Evolutionary conservation across 1,284 basidiomycete genomes (phyloP), one percentile per base, ranked within the genome.

Genomic region (Ceratorhiza oryzae-sativae): DNA sequence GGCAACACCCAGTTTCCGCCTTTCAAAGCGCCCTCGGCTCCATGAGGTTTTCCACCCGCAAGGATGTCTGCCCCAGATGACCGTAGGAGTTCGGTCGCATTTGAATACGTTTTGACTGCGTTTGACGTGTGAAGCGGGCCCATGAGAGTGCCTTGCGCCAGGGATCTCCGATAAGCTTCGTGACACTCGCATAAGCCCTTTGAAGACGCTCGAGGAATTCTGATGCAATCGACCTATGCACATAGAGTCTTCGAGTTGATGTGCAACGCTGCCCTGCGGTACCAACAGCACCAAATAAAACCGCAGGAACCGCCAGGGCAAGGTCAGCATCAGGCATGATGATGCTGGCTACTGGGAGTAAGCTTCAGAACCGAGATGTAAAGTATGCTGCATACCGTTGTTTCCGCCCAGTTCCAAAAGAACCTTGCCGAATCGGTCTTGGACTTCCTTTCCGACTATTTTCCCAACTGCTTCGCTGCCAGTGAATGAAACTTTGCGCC

Each of bases 231-330:
- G 87, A 82, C 51, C 88, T 87, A 80, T 98, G 96, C 71, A 98
- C 85, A 81, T 94, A 93, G 13, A 98, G 86, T 71, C 96, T 86
- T 65, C 96, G 88, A 0, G 95, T 98, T 23, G 95, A 91, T 0
- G 96, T 98, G 83, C 96, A 98, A 60, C 96, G 87, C 80, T 98
- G 96, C 25, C 96, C 96, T 39, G 94, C 92, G 49, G 96, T 98
- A 51, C 96, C 96, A 59, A 97, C 90, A 30, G 95, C 94, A 41
- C 95, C 94, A 83, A 98, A 98, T 80, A 95, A 93, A 23, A 96
- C 89, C 0, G 92, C 87, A 51, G 93, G 92, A 18, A 98, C 87
- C 34, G 96, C 95, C 75, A 97, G 86, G 20, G 87, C 86, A 36
- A 98, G 86, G 81, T 97, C 94, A 32, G 96, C 96, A 82, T 97